Conservation (phyloP, 208 protist species). For the Zelonia costaricensis region DNA sequence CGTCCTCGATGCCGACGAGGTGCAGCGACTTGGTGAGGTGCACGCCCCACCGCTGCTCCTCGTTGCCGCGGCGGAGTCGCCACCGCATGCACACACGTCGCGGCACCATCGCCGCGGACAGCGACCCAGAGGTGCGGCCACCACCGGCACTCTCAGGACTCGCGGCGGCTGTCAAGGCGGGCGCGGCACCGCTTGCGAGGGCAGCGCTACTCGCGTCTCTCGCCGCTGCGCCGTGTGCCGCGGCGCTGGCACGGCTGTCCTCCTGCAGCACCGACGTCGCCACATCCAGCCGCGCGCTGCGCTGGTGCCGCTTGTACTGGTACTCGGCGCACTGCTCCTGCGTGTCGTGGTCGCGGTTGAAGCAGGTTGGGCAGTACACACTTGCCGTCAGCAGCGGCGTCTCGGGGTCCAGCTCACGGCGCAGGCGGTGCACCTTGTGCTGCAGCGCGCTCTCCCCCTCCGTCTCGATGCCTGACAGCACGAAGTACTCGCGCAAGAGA, state of each 20-base stretch:
- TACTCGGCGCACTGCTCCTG: slow-evolving; percentile 79
- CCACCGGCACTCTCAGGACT: neutral
- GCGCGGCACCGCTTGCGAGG: neutral
- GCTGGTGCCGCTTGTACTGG: slow-evolving; percentile 52
- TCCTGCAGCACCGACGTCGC: slow-evolving; percentile 1
- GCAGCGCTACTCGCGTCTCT: neutral
- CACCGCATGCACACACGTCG: slow-evolving; percentile 33
- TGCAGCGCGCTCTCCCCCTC: slow-evolving; percentile 71
- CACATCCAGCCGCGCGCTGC: slow-evolving; percentile 17
- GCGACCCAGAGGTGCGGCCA: too few species aligned
- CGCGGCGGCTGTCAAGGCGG: neutral
- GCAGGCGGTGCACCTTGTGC: slow-evolving; percentile 87
- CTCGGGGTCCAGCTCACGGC: slow-evolving; percentile 77
- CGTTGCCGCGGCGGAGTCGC: slow-evolving; percentile 48
- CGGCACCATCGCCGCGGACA: neutral
- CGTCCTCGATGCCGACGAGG: slow-evolving; percentile 56
- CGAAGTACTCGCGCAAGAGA: slow-evolving; percentile 85
- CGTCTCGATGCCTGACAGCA: slow-evolving; percentile 60
- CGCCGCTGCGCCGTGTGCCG: neutral
- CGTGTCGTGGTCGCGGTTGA: slow-evolving; percentile 67
- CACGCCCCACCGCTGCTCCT: slow-evolving; percentile 67
- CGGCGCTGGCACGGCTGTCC: neutral
- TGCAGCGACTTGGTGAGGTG: slow-evolving; percentile 52
- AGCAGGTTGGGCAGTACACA: slow-evolving; percentile 75
- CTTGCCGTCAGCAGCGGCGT: slow-evolving; percentile 59